Evolutionary conservation across 306 rosid genomes (phyloP).

Genomic region (Aeschynomene evenia): DNA sequence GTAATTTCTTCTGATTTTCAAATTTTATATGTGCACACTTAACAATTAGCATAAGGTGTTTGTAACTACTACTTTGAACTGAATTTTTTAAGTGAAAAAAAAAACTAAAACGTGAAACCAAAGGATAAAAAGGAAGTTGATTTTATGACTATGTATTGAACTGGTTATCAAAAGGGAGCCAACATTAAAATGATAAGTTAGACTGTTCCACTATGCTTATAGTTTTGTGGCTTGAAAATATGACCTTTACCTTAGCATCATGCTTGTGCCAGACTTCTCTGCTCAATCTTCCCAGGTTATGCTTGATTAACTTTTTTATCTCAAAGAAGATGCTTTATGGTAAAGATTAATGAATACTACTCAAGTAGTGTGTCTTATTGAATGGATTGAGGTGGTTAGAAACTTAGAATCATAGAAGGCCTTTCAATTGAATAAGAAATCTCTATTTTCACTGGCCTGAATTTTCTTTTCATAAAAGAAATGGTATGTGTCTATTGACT

Average conservation of each 20-base stretch:
- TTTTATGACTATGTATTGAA: background rate
- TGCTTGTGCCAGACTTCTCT: background rate
- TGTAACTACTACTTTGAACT: background rate
- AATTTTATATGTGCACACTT: background rate
- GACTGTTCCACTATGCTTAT: background rate
- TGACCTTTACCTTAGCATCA: background rate
- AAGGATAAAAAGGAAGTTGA: background rate
- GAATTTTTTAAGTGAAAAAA: background rate
- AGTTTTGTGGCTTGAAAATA: background rate
- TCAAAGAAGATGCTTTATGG: background rate
- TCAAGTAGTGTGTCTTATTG: background rate
- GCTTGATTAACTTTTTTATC: background rate
- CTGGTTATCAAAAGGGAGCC: background rate
- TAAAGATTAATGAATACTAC: background rate
- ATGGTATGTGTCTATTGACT: background rate
- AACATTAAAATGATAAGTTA: background rate
- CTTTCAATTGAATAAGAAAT: background rate
- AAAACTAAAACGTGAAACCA: background rate
- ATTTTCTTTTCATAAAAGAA: background rate
- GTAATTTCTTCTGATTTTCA: background rate
- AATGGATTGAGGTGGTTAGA: background rate
- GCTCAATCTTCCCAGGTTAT: background rate
- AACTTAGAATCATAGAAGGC: background rate
- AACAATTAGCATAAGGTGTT: background rate
- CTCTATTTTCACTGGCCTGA: background rate